Evolutionary conservation across 2,329 filamentous ascomycete genomes (phyloP).

Genomic region (Ophiocordyceps camponoti-floridani): DNA sequence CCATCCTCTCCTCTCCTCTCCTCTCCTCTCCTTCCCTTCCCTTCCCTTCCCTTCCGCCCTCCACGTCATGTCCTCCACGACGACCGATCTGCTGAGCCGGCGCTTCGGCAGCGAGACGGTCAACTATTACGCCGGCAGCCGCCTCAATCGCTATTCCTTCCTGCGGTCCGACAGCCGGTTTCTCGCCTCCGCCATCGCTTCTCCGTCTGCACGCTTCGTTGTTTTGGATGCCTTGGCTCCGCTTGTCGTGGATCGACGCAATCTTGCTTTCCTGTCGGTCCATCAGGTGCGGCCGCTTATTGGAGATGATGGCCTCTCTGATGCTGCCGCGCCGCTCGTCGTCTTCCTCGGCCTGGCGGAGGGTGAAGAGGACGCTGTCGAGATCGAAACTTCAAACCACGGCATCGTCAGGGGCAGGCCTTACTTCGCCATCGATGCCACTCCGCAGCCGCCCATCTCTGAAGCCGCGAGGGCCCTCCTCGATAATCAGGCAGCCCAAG

Average conservation of each 20-base stretch:
- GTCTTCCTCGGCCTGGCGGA: conserved; percentile 80
- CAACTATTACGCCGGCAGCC: conserved; percentile 71
- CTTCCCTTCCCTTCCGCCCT: background rate
- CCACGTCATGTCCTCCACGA: conserved; percentile 11
- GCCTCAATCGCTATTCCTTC: conserved; percentile 65
- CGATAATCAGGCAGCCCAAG: conserved; percentile 28
- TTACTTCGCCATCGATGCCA: conserved; percentile 82
- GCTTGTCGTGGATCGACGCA: conserved; percentile 35
- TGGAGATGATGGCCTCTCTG: conserved; percentile 54
- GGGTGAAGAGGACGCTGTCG: conserved; percentile 2
- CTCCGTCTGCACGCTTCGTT: conserved; percentile 53
- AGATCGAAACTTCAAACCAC: conserved; percentile 20
- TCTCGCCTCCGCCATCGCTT: conserved; percentile 46
- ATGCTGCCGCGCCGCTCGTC: conserved; percentile 52
- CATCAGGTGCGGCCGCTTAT: conserved; percentile 59
- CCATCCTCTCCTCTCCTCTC: background rate
- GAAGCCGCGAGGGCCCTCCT: conserved; percentile 38
- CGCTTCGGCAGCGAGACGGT: conserved; percentile 66
- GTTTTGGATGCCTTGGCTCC: conserved; percentile 66
- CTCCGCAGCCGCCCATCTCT: conserved; percentile 44
- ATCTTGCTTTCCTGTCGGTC: conserved; percentile 51
- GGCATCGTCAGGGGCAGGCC: conserved; percentile 62
- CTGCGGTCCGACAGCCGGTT: conserved; percentile 55
- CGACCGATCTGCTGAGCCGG: conserved; percentile 42
- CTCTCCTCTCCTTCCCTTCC: background rate